Percentiles rank a stretch among this genome's conserved stretches.
phyloP scores from a whole-genome alignment of 2,329 filamentous ascomycete genomes.

The Talaromyces marneffei region DNA sequence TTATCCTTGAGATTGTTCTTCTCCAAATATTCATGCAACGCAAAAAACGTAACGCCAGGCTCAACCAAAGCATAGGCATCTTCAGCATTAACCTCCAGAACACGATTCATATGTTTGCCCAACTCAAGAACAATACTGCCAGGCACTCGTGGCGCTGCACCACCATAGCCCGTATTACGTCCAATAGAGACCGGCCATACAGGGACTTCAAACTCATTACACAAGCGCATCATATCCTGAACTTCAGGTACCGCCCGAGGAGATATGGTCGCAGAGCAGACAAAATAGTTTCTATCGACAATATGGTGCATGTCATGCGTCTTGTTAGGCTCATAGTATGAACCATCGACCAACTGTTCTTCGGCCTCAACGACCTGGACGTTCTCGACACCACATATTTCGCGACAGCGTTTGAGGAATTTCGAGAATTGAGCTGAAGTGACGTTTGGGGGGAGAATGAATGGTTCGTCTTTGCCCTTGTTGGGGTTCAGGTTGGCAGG shows the following conservation, averaged over 20 bases:
- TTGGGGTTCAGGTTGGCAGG: not conserved
- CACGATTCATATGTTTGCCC: slow-evolving; percentile 33
- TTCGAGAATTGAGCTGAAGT: not conserved
- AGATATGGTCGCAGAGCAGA: slow-evolving; percentile 39
- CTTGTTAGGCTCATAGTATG: slow-evolving; percentile 30
- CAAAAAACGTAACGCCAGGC: slow-evolving; percentile 39
- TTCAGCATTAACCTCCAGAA: slow-evolving; percentile 33
- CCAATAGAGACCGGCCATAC: slow-evolving; percentile 35
- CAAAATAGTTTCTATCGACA: slow-evolving; percentile 40
- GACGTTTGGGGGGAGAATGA: not conserved
- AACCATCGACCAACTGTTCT: slow-evolving; percentile 15
- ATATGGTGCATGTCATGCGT: slow-evolving; percentile 39
- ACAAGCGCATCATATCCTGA: slow-evolving; percentile 18
- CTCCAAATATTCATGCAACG: slow-evolving; percentile 22
- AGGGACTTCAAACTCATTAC: slow-evolving; percentile 30
- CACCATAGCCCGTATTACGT: slow-evolving; percentile 48
- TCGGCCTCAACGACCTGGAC: slow-evolving; percentile 19
- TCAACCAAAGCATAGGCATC: slow-evolving; percentile 39
- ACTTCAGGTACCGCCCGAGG: slow-evolving; percentile 17
- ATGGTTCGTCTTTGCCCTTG: not conserved
- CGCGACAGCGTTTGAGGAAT: slow-evolving; percentile 31
- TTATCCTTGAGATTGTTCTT: slow-evolving; percentile 36
- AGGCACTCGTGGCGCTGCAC: slow-evolving; percentile 42
- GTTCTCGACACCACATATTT: slow-evolving; percentile 18
- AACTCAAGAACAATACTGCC: slow-evolving; percentile 43